These are phyloP conservation scores for Pythium periplocum DNA, from an alignment of 352 stramenopile genomes.

Conservation along the genomic window DNA sequence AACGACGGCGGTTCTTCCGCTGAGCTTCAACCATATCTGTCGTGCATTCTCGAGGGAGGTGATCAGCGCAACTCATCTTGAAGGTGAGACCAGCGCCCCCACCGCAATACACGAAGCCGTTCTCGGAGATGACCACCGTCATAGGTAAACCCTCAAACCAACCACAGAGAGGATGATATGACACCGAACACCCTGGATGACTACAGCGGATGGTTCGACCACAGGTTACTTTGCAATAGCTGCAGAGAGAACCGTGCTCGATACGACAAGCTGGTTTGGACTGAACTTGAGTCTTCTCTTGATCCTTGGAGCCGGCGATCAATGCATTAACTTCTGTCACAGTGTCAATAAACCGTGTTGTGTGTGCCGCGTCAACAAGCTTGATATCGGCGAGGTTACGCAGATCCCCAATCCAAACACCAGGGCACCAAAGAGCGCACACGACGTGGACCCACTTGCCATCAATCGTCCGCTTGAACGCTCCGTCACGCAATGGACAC, in stretches of 20 bases:
- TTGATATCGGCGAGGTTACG: constrained; percentile 73
- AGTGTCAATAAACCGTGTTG: constrained; percentile 51
- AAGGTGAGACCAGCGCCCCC: constrained; percentile 72
- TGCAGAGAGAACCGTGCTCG: constrained; percentile 41
- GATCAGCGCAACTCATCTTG: constrained; percentile 48
- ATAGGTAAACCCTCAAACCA: constrained; percentile 84
- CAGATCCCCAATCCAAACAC: constrained; percentile 82
- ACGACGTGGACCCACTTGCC: constrained; percentile 87
- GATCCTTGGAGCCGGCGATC: constrained; percentile 10
- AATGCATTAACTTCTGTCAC: constrained; percentile 44
- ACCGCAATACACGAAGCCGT: constrained; percentile 62
- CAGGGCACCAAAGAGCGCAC: constrained; percentile 87
- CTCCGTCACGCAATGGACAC: constrained; percentile 77
- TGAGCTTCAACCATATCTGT: constrained; percentile 36
- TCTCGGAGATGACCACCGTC: constrained; percentile 40
- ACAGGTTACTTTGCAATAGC: constrained; percentile 72
- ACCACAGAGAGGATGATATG: constrained; percentile 81
- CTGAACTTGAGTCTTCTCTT: constrained; percentile 10
- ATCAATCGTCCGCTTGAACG: constrained; percentile 83
- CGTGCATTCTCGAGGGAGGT: constrained; percentile 48
- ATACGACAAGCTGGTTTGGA: constrained; percentile 5
- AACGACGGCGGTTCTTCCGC: constrained; percentile 41
- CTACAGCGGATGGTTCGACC: constrained; percentile 68
- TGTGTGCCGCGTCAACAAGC: constrained; percentile 35
- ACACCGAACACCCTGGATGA: constrained; percentile 39